These are phyloP conservation scores for Neocucurbitaria cava DNA, from an alignment of 2,329 filamentous ascomycete genomes.

Conservation along the genomic window DNA sequence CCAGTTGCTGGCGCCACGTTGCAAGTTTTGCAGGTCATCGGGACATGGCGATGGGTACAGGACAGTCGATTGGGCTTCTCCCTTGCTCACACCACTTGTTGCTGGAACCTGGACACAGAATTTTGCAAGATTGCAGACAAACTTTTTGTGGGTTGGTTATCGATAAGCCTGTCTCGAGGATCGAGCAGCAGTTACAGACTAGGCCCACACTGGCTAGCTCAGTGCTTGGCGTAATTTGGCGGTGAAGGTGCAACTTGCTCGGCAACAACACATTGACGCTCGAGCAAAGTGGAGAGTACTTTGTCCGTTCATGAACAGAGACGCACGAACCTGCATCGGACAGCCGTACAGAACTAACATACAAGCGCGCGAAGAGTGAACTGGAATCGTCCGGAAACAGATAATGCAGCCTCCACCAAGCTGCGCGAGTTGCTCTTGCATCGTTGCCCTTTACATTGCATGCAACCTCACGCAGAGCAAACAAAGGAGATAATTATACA, in stretches of 20 bases:
- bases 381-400: not conserved
- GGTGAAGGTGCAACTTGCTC: conserved; percentile 22
- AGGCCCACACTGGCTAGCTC: not conserved
- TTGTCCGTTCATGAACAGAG: conserved; percentile 1
- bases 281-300: conserved; percentile 23
- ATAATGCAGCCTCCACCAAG: not conserved
- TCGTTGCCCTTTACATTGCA: conserved; percentile 6
- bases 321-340: conserved; percentile 13
- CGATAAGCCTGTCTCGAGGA: not conserved
- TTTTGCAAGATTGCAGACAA: conserved; percentile 8
- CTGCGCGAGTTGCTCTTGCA: not conserved
- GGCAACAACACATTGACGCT: conserved; percentile 16
- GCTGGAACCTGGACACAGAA: conserved; percentile 16
- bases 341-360: not conserved
- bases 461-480: not conserved
- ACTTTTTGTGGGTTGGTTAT: conserved; percentile 4
- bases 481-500: conserved; percentile 1
- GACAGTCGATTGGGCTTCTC: conserved; percentile 8
- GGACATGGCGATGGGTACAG: conserved; percentile 1
- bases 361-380: not conserved
- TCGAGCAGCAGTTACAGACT: not conserved
- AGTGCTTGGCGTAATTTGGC: conserved; percentile 13
- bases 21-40: conserved; percentile 18
- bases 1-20: conserved; percentile 16
- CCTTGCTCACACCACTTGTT: conserved; percentile 8